Evolutionary conservation across 2,329 filamentous ascomycete species (phyloP).

Genomic region (Raffaelea arxii): DNA sequence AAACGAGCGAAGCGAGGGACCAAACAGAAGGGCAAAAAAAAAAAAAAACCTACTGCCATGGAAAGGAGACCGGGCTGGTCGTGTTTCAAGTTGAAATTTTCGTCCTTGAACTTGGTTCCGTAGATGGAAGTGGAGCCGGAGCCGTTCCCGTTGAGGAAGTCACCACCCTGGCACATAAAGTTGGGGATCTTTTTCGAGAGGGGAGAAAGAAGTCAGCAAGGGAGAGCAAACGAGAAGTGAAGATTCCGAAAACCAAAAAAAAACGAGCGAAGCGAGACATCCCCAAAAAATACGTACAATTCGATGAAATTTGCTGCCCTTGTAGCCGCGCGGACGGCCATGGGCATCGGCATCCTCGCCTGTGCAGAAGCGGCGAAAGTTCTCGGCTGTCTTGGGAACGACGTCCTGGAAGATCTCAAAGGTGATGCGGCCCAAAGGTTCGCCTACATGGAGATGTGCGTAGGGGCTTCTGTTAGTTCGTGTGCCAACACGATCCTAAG

Average conservation of each 20-base stretch:
- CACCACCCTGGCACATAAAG: constrained; percentile 97
- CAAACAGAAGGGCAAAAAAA: neutral
- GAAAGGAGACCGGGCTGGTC: constrained; percentile 71
- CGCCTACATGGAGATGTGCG: too few species aligned
- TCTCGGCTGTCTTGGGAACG: constrained; percentile 83
- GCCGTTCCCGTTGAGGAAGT: constrained; percentile 84
- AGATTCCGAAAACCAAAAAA: too few species aligned
- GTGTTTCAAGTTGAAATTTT: constrained; percentile 78
- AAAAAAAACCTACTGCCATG: constrained; percentile 66
- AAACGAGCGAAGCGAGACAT: neutral
- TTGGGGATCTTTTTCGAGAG: constrained; percentile 64
- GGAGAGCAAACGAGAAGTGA: too few species aligned
- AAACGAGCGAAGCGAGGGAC: neutral
- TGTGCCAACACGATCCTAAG: too few species aligned
- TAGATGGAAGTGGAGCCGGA: constrained; percentile 85
- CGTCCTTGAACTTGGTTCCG: constrained; percentile 78
- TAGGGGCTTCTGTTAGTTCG: too few species aligned
- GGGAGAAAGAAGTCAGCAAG: neutral
- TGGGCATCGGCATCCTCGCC: constrained; percentile 75
- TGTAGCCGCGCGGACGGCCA: constrained; percentile 83
- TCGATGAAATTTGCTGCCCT: constrained; percentile 87
- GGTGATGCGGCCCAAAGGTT: constrained; percentile 76
- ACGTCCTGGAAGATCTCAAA: constrained; percentile 84
- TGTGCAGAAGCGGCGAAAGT: constrained; percentile 95
- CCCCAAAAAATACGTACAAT: constrained; percentile 67